A percentile compares a stretch with the other conserved stretches of the same genome.
These are phyloP conservation scores for Neurospora sp. DNA, from an alignment of 495 filamentous ascomycete species.

Conservation along the genomic window DNA sequence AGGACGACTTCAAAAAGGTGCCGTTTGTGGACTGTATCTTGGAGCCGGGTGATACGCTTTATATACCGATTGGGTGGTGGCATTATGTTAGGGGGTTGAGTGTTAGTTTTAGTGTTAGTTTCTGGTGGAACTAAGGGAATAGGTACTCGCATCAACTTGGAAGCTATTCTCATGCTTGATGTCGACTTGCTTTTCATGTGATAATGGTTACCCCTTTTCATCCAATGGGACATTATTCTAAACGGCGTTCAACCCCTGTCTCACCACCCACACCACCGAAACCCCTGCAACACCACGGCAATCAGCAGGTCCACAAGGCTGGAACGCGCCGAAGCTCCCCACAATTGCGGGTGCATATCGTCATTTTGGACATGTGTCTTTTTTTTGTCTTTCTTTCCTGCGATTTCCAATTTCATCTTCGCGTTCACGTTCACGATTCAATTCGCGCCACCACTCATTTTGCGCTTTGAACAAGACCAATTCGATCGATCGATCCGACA, in stretches of 20 bases:
- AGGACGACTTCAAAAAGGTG: slow-evolving; percentile 45
- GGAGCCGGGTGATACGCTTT: slow-evolving; percentile 71
- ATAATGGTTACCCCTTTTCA: not conserved
- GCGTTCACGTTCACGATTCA: not conserved
- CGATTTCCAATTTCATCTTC: not conserved
- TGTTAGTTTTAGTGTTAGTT: slow-evolving; percentile 90
- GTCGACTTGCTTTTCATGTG: not conserved
- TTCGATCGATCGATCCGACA: not conserved
- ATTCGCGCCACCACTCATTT: not conserved
- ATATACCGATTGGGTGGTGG: slow-evolving; percentile 96
- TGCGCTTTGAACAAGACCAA: not conserved
- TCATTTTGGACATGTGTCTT: slow-evolving; percentile 14
- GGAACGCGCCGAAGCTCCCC: not conserved
- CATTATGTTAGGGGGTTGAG: slow-evolving; percentile 86
- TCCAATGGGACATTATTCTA: not conserved
- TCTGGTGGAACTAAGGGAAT: slow-evolving; percentile 75
- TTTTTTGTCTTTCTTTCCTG: not conserved
- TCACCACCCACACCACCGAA: not conserved
- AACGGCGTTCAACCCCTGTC: not conserved
- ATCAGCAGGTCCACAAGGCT: not conserved
- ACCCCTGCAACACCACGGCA: not conserved
- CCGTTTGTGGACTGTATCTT: slow-evolving; percentile 72
- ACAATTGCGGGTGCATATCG: not conserved
- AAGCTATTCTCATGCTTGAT: not conserved
- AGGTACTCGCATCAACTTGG: not conserved